Conservation (phyloP, 2,329 filamentous ascomycete genomes). For the Exophiala spinifera region DNA sequence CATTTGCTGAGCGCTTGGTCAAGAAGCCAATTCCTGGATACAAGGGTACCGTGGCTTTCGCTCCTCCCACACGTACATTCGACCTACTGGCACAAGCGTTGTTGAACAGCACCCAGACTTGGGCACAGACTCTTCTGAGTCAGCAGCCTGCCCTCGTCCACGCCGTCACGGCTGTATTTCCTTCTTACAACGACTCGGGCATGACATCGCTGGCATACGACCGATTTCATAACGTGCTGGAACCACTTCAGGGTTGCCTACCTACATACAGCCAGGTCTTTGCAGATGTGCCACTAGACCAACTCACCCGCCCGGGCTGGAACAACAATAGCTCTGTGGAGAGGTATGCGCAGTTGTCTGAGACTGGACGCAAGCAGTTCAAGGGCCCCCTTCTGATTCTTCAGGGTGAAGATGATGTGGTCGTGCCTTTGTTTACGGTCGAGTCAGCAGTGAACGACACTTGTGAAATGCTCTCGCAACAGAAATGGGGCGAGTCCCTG, state of each 20-base stretch:
- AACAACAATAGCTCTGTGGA: background rate
- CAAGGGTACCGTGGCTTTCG: slow-evolving; percentile 29
- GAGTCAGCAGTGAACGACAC: slow-evolving; percentile 2
- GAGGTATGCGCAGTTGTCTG: background rate
- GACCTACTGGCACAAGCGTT: too few species aligned
- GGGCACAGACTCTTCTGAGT: too few species aligned
- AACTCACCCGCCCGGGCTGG: background rate
- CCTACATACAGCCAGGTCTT: background rate
- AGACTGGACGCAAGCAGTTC: slow-evolving; percentile 1
- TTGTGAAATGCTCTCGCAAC: slow-evolving; percentile 1
- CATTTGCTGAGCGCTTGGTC: slow-evolving; percentile 36
- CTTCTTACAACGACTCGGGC: slow-evolving; percentile 2
- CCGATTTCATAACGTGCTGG: slow-evolving; percentile 3
- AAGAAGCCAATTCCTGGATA: slow-evolving; percentile 30
- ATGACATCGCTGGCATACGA: slow-evolving; percentile 6
- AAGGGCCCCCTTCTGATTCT: background rate
- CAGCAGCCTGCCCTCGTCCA: slow-evolving; percentile 1
- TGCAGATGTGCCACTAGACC: background rate
- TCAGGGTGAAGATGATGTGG: background rate
- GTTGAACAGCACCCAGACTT: too few species aligned
- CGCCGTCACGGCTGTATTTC: slow-evolving; percentile 4
- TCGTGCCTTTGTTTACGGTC: too few species aligned
- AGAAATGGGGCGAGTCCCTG: slow-evolving; percentile 4
- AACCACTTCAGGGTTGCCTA: background rate
- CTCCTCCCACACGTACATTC: too few species aligned